A percentile compares a stretch with the other conserved stretches of the same genome.
These are phyloP conservation scores for Fragaria ananassa DNA, from an alignment of 306 rosid species.

Conservation along the genomic window DNA sequence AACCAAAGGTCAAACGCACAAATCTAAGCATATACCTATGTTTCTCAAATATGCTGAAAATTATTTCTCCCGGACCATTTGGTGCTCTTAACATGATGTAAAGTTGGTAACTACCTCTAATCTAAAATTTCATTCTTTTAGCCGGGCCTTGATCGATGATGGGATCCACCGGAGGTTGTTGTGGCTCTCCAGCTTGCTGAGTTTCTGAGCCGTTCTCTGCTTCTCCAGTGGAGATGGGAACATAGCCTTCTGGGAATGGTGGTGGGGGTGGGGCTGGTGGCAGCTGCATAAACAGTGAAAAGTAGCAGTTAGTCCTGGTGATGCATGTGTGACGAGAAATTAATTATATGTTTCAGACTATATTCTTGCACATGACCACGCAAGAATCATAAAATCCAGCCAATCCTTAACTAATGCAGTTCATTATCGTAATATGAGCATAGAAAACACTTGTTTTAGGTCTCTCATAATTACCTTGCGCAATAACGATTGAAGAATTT, in stretches of 20 bases:
- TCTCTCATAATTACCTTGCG: constrained; percentile 53
- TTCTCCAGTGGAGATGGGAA: constrained; percentile 51
- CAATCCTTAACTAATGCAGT: neutral
- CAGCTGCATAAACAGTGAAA: constrained; percentile 42
- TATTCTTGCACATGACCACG: neutral
- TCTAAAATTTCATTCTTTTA: constrained; percentile 72
- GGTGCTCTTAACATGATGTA: neutral
- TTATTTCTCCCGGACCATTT: neutral
- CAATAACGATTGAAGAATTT: constrained; percentile 74
- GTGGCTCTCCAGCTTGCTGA: constrained; percentile 60
- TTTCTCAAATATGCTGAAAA: neutral
- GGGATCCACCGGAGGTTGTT: constrained; percentile 70
- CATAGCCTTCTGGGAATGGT: constrained; percentile 83
- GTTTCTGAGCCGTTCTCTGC: constrained; percentile 62
- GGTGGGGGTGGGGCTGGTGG: constrained; percentile 89
- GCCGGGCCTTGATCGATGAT: constrained; percentile 88
- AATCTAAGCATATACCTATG: neutral
- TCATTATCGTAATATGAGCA: constrained; percentile 4
- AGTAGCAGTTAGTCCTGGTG: constrained; percentile 9
- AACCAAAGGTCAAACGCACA: neutral
- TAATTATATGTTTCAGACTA: neutral
- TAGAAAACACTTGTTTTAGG: neutral
- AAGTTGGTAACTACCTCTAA: neutral
- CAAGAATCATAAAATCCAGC: neutral
- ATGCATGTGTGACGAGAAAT: neutral